Base-by-base conservation (phyloP, 768 basidiomycete genomes). In the Lentinus tigrinus region DNA sequence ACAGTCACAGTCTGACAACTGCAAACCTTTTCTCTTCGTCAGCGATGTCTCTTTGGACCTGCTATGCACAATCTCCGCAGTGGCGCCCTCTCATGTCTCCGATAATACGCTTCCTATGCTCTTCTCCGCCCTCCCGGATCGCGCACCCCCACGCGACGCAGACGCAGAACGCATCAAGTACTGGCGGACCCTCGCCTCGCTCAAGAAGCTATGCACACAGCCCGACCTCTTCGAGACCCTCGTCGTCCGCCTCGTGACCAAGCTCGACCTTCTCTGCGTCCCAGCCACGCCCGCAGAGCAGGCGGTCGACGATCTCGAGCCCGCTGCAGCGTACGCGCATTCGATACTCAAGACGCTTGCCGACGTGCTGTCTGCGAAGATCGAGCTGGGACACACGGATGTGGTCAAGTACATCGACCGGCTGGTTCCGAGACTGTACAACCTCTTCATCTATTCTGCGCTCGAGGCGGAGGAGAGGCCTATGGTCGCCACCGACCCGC, bases 151-250 rank as follows among this genome's bases (percentile, higher is more conserved):
- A 1, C 73, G 81, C 19, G 78, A 83, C 5, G 85, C 82, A 13
- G 72, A 73, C 2, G 63, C 71, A 3, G 83, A 84, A 38, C 84
- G 91, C n/a, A 74, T 78, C 17, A 80, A 79, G 52, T 88, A 82
- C 64, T 88, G 89, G 78, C 81, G 82, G 37, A 80, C 81, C 38
- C 80, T 98, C 53, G 76, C 78, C 11, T 81, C 86, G 14, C 79
- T 98, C 44, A 81, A 83, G 52, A 80, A 77, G 14, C 79, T 99
- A 13, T 97, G 92, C 69, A 66, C 82, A 9, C 85, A 87, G 39
- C 79, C 87, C 0, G 77, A 83, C 14, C 79, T 98, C n/a, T 98
- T 96, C 70, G 92, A 93, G 67, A 85, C 79, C 4, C 79, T 98
- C 26, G 84, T 93, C 52, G 79, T 93, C 47, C 85, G 91, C 17